Evolutionary conservation across 1,284 basidiomycete species (phyloP).

Genomic region (Quambalaria eucalypti): DNA sequence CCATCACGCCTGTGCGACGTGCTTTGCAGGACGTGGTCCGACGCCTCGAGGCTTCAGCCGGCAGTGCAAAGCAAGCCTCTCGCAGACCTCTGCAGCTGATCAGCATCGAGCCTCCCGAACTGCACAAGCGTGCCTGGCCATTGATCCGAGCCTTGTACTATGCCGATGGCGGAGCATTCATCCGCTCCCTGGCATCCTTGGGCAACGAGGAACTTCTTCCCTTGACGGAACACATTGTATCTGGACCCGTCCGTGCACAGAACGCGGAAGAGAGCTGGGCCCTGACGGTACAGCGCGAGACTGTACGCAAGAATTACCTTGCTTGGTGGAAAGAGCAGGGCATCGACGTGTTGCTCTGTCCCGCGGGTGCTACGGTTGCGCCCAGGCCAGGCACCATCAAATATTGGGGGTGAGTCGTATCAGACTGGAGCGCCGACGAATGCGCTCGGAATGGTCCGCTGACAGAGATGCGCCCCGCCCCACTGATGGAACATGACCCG

Average conservation of each 20-base stretch:
- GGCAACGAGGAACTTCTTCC: neutral
- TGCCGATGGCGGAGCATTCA: neutral
- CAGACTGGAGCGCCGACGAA: neutral
- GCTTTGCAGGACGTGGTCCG: constrained; percentile 1
- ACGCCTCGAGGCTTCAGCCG: neutral
- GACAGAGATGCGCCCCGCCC: neutral
- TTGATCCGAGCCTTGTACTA: neutral
- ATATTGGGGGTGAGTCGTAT: neutral
- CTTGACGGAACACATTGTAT: neutral
- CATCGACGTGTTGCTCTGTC: constrained; percentile 22
- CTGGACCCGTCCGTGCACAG: constrained; percentile 14
- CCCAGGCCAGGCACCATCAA: constrained; percentile 16
- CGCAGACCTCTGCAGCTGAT: neutral
- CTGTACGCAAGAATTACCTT: constrained; percentile 12
- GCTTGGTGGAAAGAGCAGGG: constrained; percentile 12
- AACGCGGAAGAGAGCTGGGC: constrained; percentile 13
- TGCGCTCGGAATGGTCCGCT: neutral
- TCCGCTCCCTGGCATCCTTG: neutral
- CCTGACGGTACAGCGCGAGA: constrained; percentile 8
- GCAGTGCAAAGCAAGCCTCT: neutral
- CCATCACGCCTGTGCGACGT: constrained; percentile 6
- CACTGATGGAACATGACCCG: neutral
- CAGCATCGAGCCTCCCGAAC: neutral
- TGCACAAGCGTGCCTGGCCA: neutral
- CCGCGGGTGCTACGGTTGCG: constrained; percentile 11